A percentile compares a stretch with the other conserved stretches of the same genome.
Conservation (phyloP, 1,139 yeast genomes). For the Sugiyamaella novakii region DNA sequence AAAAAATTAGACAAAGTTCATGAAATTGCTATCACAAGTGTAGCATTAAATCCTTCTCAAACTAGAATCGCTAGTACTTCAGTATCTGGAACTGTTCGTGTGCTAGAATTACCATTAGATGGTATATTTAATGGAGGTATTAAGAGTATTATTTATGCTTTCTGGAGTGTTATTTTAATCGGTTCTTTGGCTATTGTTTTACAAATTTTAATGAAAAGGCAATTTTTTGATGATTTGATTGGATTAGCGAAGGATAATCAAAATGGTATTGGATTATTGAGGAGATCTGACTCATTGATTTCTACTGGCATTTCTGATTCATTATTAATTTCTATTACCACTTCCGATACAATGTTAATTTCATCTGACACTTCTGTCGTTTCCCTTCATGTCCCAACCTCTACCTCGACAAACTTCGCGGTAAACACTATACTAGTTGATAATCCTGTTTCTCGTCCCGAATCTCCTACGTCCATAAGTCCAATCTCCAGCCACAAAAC, state of each 20-base stretch:
- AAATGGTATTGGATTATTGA: background rate
- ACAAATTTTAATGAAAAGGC: slow-evolving; percentile 20
- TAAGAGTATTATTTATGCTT: slow-evolving; percentile 17
- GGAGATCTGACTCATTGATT: no score
- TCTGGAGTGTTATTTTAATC: slow-evolving; percentile 20
- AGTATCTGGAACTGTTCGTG: slow-evolving; percentile 74
- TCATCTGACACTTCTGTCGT: background rate
- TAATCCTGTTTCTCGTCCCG: background rate
- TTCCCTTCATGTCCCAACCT: no score
- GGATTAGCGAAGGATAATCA: background rate
- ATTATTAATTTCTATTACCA: background rate
- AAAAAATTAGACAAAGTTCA: slow-evolving; percentile 65
- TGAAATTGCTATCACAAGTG: slow-evolving; percentile 75
- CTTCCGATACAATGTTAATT: background rate
- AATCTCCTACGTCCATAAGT: no score
- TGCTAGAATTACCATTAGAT: slow-evolving; percentile 59
- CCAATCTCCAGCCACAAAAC: no score
- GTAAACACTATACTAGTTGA: background rate
- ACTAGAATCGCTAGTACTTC: slow-evolving; percentile 72
- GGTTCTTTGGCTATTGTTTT: slow-evolving; percentile 18
- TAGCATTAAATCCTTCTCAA: slow-evolving; percentile 71
- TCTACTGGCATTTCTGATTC: background rate
- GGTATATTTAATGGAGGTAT: slow-evolving; percentile 44
- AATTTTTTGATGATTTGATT: slow-evolving; percentile 20
- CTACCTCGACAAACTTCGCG: background rate